Base-by-base conservation (phyloP, 2,329 filamentous ascomycete species). In the Cladosporium cucumerinum region DNA sequence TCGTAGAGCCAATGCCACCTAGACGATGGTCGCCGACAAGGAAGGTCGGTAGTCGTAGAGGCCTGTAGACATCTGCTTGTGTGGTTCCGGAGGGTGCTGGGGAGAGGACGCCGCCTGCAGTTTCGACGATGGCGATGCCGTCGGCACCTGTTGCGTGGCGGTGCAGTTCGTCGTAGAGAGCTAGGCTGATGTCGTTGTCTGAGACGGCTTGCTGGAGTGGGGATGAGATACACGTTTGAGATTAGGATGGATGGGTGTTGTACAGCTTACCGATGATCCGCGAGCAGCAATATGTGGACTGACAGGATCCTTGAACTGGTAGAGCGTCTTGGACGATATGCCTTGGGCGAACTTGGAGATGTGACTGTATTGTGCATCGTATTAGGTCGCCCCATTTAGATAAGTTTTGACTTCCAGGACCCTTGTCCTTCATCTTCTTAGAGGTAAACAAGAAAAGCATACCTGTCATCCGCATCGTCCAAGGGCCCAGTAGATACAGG, bases 71-170 rank as follows among this genome's bases (percentile, higher is more conserved):
- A 72, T 96, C 91, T 2, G 88, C 91, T 73, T 96, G 92, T 0
- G 89, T 87, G 1, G 83, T 89, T 11, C 91, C 90, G 39, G 89
- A 91, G 0, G 91, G 92, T 0, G 86, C 86, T 0, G 92, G 92
- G 0, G 91, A 94, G 67, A 94, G 87, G 0, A 94, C 89, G 0
- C 92, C 92, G 0, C 91, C 92, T 1, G 92, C 91, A 1, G 92
- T 95, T 75, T 96, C 92, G 54, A 95, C 81, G 55, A 96, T 83
- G 1, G 90, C 78, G 76, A 88, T 86, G n/a, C 85, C 85, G 54
- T 79, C 74, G 5, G 78, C 77, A 2, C 70, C 69, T 23, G 74
- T 71, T 3, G 83, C 80, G 62, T 80, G 80, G n/a, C 77, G 69
- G 7, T 76, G 65, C 14, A 78, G 67, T 55, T 77, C 73, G 1